These are phyloP conservation scores for Hemisphaericaspora subhashii DNA, from an alignment of 1,139 yeast species.

Conservation along the genomic window DNA sequence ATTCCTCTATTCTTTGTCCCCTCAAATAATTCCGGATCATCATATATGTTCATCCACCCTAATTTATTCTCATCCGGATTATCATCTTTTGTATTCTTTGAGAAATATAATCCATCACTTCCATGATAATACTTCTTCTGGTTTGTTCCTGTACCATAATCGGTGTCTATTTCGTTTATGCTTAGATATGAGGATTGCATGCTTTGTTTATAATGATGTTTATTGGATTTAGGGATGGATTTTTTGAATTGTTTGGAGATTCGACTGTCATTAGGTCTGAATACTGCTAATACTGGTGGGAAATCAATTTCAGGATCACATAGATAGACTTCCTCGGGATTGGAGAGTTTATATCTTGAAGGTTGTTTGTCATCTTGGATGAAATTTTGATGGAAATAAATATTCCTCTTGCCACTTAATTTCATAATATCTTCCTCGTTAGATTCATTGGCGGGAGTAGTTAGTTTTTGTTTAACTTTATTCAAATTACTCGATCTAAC, in stretches of 20 bases:
- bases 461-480: constrained; percentile 18
- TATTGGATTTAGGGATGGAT: too few relatives aligned
- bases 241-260: constrained; percentile 41
- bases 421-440: constrained; percentile 22
- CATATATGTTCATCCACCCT: constrained; percentile 66
- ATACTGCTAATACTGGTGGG: constrained; percentile 48
- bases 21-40: constrained; percentile 32
- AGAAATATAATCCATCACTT: constrained; percentile 55
- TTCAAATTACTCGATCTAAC: constrained; percentile 23
- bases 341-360: constrained; percentile 17
- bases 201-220: too few relatives aligned
- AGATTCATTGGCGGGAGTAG: constrained; percentile 13
- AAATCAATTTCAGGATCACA: constrained; percentile 14
- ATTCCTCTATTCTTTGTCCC: constrained; percentile 34
- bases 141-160: constrained; percentile 32
- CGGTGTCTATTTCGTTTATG: constrained; percentile 19
- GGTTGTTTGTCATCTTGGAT: constrained; percentile 12
- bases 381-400: constrained; percentile 34
- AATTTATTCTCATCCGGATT: constrained; percentile 57
- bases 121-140: constrained; percentile 42
- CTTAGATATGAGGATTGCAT: too few relatives aligned
- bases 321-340: constrained; percentile 24
- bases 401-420: constrained; percentile 27
- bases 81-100: constrained; percentile 53
- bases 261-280: constrained; percentile 53